A percentile compares a stretch with the other conserved stretches of the same genome.
Conservation (phyloP, 805 yeast genomes). For the Ogataea paradorogensis region DNA sequence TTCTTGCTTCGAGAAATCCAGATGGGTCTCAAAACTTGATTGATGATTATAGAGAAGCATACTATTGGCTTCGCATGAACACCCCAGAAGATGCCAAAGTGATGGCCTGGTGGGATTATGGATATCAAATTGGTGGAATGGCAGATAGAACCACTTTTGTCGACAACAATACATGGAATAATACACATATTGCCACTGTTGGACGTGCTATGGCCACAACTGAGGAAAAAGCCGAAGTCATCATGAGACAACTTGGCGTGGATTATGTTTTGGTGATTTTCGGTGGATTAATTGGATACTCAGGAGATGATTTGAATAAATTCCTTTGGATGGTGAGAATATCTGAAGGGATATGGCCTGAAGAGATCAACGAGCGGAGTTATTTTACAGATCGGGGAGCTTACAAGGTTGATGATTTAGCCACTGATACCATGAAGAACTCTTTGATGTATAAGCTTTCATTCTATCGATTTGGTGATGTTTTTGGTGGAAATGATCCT, state of each 20-base stretch:
- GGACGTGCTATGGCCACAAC: conserved; percentile 95
- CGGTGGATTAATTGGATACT: conserved; percentile 90
- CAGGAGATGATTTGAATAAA: conserved; percentile 96
- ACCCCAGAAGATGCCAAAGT: conserved; percentile 94
- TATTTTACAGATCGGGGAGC: conserved; percentile 85
- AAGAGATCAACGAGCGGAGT: conserved; percentile 84
- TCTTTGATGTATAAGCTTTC: conserved; percentile 94
- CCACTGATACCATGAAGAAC: conserved; percentile 81
- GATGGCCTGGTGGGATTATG: conserved; percentile 99
- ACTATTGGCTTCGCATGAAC: conserved; percentile 98
- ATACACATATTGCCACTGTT: conserved; percentile 98
- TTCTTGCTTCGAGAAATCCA: conserved; percentile 74
- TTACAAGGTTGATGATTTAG: conserved; percentile 78
- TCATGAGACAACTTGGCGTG: conserved; percentile 87
- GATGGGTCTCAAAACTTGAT: conserved; percentile 84
- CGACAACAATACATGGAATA: conserved; percentile 99
- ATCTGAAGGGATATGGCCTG: conserved; percentile 99
- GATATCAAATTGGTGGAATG: conserved; percentile 99
- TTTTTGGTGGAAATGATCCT: conserved; percentile 60
- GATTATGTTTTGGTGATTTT: conserved; percentile 91
- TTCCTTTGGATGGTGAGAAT: conserved; percentile 99
- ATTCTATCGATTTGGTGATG: conserved; percentile 78
- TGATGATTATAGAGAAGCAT: conserved; percentile 98
- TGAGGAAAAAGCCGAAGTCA: conserved; percentile 85
- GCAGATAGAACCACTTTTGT: conserved; percentile 98